These are phyloP conservation scores for Cairneyella variabilis DNA, from an alignment of 495 filamentous ascomycete species.

Conservation along the genomic window DNA sequence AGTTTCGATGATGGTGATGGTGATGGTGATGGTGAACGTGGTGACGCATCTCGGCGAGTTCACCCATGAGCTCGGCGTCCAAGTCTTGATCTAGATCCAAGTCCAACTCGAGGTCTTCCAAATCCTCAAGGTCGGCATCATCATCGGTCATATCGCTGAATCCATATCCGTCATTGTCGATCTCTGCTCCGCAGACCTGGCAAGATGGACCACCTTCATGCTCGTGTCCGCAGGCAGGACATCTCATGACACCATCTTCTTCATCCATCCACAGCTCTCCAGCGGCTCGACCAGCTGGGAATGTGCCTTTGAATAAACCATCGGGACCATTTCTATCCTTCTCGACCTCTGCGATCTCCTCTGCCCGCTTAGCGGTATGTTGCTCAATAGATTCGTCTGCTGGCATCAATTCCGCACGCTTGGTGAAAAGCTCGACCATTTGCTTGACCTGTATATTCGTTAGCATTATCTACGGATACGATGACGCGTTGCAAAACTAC, in stretches of 20 bases:
- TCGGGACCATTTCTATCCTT: slow-evolving; percentile 47
- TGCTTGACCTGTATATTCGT: slow-evolving; percentile 52
- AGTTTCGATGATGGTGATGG: no score
- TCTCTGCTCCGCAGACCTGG: slow-evolving; percentile 9
- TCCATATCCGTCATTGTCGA: slow-evolving; percentile 13
- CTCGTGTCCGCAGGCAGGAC: slow-evolving; percentile 38
- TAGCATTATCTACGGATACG: slow-evolving; percentile 8
- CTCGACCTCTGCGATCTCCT: slow-evolving; percentile 52
- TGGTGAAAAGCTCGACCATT: slow-evolving; percentile 61
- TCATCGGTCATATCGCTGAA: slow-evolving; percentile 13
- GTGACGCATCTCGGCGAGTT: slow-evolving; percentile 3
- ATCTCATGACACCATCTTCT: slow-evolving; percentile 60
- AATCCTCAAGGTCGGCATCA: slow-evolving; percentile 5
- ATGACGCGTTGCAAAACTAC: slow-evolving; percentile 10
- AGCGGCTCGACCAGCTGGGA: slow-evolving; percentile 25
- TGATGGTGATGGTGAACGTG: slow-evolving; percentile 18
- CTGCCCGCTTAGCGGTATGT: slow-evolving; percentile 50
- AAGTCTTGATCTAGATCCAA: slow-evolving; percentile 1
- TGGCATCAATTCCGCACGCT: slow-evolving; percentile 58
- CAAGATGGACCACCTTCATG: slow-evolving; percentile 23
- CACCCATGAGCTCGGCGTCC: slow-evolving; percentile 3
- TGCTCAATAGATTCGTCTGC: slow-evolving; percentile 60
- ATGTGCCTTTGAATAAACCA: slow-evolving; percentile 65
- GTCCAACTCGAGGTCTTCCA: slow-evolving; percentile 21
- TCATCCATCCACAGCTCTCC: slow-evolving; percentile 50